Evolutionary conservation across 495 filamentous ascomycete species (phyloP), one percentile per base, ranked within the genome.

Genomic region (Pseudevernia furfuracea): DNA sequence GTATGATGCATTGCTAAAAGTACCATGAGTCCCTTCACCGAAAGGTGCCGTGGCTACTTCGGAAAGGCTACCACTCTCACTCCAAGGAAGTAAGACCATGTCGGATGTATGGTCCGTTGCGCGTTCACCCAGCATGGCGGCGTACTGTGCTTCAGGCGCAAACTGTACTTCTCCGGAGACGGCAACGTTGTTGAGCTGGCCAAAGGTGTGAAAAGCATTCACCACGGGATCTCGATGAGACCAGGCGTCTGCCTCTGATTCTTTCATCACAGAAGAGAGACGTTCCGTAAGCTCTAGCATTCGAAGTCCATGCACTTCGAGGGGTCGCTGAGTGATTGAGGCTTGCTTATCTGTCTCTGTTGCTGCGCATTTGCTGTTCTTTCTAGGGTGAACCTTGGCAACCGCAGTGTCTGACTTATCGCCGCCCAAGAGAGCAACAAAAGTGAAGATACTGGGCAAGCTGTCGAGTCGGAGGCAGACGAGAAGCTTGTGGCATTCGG

Each of bases 201-300:
- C 89, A 71, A 98, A 91, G 0, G 91, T 90, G 28, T 88, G 83
- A 80, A 97, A 96, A 14, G 90, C 89, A 71, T 96, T 96, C 36
- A 97, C 84, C 0, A 97, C 90, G 8, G 94, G 91, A 69, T 98
- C 94, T 75, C 83, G 83, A 8, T 85, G 76, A 15, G 85, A 83
- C 66, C 88, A 86, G 25, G 92, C 90, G 14, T 92, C 90, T 48
- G 85, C 78, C 65, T 94, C 90, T 0, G 90, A 86, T 9, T 96
- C 90, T 69, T 91, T 88, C 94, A 98, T 98, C 61, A 96, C 92
- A 25, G 92, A 89, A 10, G 94, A 97, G 39, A 88, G 87, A 80
- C 94, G 91, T 66, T 98, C 92, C 1, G 91, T 94, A 30, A 97
- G 84, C 71, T 95, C 90, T 48, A 97, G 75, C 58, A 98, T 79